Evolutionary conservation across 257 asterid species (phyloP).

Genomic region (Asclepias syriaca): DNA sequence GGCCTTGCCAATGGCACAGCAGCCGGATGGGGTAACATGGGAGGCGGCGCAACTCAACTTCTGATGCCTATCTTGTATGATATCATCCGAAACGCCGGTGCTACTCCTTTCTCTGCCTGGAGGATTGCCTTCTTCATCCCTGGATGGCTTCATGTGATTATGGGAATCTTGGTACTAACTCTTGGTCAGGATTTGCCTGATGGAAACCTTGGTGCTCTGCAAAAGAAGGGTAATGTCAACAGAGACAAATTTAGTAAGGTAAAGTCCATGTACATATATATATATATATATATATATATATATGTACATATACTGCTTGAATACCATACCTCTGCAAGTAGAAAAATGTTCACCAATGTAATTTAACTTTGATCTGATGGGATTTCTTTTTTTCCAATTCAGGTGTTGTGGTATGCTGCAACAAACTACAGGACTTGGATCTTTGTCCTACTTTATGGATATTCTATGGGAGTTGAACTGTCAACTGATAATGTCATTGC

Average conservation of each 20-base stretch:
- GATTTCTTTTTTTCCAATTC: background rate
- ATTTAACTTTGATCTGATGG: background rate
- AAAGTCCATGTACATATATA: background rate
- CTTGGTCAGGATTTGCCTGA: constrained; percentile 71
- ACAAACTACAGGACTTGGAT: constrained; percentile 74
- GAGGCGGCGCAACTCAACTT: constrained; percentile 67
- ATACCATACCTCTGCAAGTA: background rate
- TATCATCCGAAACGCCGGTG: constrained; percentile 30
- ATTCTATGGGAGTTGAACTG: constrained; percentile 67
- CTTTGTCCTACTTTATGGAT: constrained; percentile 55
- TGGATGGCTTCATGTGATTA: constrained; percentile 52
- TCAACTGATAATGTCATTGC: constrained; percentile 57
- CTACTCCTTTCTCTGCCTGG: constrained; percentile 60
- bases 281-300: no score
- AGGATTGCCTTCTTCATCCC: constrained; percentile 60
- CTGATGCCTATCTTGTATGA: constrained; percentile 55
- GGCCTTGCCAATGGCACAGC: constrained; percentile 59
- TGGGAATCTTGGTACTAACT: constrained; percentile 53
- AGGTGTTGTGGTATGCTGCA: constrained; percentile 50
- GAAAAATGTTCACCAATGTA: background rate
- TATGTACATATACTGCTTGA: no score
- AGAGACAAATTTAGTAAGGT: constrained; percentile 51
- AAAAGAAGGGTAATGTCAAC: constrained; percentile 46
- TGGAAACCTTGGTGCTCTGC: constrained; percentile 44
- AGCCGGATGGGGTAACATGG: constrained; percentile 77